Conservation (phyloP, 1,284 basidiomycete genomes). For the Trichosporon ovoides region DNA sequence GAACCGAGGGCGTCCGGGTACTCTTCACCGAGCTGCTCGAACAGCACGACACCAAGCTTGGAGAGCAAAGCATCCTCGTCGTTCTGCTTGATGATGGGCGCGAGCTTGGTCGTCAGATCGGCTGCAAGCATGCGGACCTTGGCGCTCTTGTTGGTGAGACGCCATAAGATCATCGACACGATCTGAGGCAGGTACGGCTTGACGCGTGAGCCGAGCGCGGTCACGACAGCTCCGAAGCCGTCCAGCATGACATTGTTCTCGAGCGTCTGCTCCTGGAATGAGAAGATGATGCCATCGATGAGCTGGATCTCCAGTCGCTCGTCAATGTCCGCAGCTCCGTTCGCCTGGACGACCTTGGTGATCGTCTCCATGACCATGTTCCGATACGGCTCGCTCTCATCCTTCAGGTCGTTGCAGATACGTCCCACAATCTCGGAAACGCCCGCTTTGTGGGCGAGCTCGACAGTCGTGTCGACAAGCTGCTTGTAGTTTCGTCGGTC, state of each 20-base stretch:
- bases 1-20: conserved; percentile 97
- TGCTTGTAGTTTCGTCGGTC: conserved; percentile 94
- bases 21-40: conserved; percentile 98
- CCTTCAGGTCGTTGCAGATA: conserved; percentile 93
- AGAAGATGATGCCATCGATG: conserved; percentile 97
- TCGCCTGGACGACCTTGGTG: conserved; percentile 85
- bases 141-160: conserved; percentile 97
- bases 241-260: conserved; percentile 99
- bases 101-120: conserved; percentile 88
- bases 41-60: conserved; percentile 93
- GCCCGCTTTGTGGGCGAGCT: conserved; percentile 92
- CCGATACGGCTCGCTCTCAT: conserved; percentile 91
- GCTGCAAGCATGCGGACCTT: conserved; percentile 99
- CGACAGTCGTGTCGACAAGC: conserved; percentile 97
- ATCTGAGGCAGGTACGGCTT: conserved; percentile 99
- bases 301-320: conserved; percentile 89
- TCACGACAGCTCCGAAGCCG: conserved; percentile 94
- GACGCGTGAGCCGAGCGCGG: conserved; percentile 93
- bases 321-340: conserved; percentile 94
- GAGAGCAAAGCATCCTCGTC: conserved; percentile 93
- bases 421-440: conserved; percentile 92
- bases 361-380: conserved; percentile 99
- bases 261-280: conserved; percentile 98
- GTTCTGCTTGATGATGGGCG: conserved; percentile 97
- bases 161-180: conserved; percentile 99